phyloP scores from a whole-genome alignment of 2,329 filamentous ascomycete species.

The Aureobasidium leucospermi region DNA sequence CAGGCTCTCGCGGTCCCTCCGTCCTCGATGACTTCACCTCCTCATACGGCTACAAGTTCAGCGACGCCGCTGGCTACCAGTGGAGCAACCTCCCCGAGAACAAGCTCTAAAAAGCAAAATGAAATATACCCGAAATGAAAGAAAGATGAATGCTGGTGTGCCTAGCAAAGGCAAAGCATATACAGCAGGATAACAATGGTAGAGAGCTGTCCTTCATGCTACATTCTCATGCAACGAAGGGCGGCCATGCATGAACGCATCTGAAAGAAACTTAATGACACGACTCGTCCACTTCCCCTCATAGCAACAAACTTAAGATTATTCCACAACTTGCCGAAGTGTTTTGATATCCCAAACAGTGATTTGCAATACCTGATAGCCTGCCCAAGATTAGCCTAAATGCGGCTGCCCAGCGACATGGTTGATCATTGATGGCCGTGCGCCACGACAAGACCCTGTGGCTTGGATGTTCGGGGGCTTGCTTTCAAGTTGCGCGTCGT shows the following conservation, averaged over 20 bases:
- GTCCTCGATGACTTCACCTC: slow-evolving; percentile 97
- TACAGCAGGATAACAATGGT: slow-evolving; percentile 5
- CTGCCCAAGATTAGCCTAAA: background rate
- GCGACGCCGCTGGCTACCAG: slow-evolving; percentile 89
- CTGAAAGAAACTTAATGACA: slow-evolving; percentile 15
- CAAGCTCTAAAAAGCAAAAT: slow-evolving; percentile 56
- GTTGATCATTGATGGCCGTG: background rate
- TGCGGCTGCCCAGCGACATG: background rate
- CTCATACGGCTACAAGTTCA: slow-evolving; percentile 98
- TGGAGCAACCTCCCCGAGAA: slow-evolving; percentile 71
- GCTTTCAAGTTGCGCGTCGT: background rate
- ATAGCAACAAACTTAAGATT: slow-evolving; percentile 6
- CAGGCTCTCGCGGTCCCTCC: slow-evolving; percentile 91
- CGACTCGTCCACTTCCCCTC: slow-evolving; percentile 11
- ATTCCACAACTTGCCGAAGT: background rate
- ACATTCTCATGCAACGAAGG: slow-evolving; percentile 3
- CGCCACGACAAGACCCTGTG: background rate
- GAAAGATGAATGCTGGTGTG: background rate
- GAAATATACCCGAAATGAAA: slow-evolving; percentile 11
- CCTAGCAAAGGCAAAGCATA: background rate
- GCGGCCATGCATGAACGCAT: slow-evolving; percentile 12
- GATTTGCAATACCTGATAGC: background rate
- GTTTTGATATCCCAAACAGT: background rate
- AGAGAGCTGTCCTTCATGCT: slow-evolving; percentile 7
- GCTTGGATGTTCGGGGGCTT: background rate